A percentile compares a stretch with the other conserved stretches of the same genome.
Evolutionary conservation across 1,139 yeast genomes (phyloP).

Genomic region (Lipomyces yarrowii): DNA sequence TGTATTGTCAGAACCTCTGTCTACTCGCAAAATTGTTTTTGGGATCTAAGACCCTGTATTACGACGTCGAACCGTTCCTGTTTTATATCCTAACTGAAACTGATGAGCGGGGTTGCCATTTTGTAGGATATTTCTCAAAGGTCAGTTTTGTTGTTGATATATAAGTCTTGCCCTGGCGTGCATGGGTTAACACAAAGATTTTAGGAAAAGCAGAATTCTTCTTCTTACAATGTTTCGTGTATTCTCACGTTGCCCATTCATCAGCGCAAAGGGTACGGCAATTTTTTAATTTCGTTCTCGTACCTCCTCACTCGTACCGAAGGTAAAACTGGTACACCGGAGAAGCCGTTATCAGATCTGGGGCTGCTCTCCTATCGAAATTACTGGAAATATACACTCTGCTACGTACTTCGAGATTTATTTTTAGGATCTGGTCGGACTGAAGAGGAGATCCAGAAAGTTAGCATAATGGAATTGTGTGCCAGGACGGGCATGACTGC

Average conservation of each 20-base stretch:
- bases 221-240: conserved; percentile 85
- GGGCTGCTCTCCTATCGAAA: conserved; percentile 85
- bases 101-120: conserved; percentile 64
- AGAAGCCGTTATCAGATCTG: conserved; percentile 85
- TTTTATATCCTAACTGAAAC: conserved; percentile 81
- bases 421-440: conserved; percentile 36
- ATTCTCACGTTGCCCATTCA: conserved; percentile 86
- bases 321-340: conserved; percentile 86
- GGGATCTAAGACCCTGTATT: conserved; percentile 87
- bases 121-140: conserved; percentile 93
- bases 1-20: conserved; percentile 86
- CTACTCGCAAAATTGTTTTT: conserved; percentile 83
- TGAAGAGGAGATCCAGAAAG: conserved; percentile 33
- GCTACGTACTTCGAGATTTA: conserved; percentile 51
- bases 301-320: conserved; percentile 76
- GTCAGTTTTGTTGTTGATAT: conserved; percentile 57
- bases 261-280: conserved; percentile 89
- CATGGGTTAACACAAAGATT: background rate
- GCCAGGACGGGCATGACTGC: conserved; percentile 76
- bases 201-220: conserved; percentile 45
- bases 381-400: conserved; percentile 78
- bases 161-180: background rate
- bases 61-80: conserved; percentile 93
- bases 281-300: conserved; percentile 83
- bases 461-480: conserved; percentile 64